Evolutionary conservation across 441 rosid genomes (phyloP), one percentile per base, ranked within the genome.

Genomic region (Hypseocharis bilobata): DNA sequence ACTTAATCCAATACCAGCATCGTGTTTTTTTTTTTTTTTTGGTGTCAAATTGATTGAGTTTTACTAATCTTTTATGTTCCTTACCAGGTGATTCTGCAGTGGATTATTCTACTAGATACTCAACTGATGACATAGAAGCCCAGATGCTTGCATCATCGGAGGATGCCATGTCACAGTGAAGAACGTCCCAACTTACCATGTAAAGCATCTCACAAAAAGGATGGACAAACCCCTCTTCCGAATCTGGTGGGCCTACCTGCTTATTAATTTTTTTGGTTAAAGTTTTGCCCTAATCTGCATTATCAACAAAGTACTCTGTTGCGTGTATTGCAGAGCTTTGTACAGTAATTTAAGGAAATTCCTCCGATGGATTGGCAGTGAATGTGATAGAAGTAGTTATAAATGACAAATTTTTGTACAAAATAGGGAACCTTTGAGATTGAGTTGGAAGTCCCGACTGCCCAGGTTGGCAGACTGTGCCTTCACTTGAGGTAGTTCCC

Each of bases 101-200:
- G 63, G 84, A 80, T 64, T 85, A 77, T 73, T 60, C 83, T 52
- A 64, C 79, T 54, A 81, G 78, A 68, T 75, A 52, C 32, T 68
- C 81, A 70, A 73, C 65, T 3, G 85, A 83, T 54, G 88, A 84
- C 67, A 68, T 83, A 56, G 96, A 86, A 45, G 42, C 75, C 44
- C 86, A 80, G 67, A 88, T 88, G 89, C 73, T 84, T 30, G 70
- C 83, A 74, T 68, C 93, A 26, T 72, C 90, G 75, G 90, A 85
- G 56, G 96, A 89, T 68, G 83, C 88, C 14, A 88, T 86, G 89
- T 59, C 78, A 70, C 83, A 55, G 60, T 28, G 52, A 22, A 25
- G n/a, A 29, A 47, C 56, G 72, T n/a, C n/a, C n/a, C n/a, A n/a
- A n/a, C 58, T 65, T 62, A 40, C 16, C 62, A 63, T 61, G 52